Evolutionary conservation across 2,329 filamentous ascomycete genomes (phyloP).

Genomic region (Daldinia sp.): DNA sequence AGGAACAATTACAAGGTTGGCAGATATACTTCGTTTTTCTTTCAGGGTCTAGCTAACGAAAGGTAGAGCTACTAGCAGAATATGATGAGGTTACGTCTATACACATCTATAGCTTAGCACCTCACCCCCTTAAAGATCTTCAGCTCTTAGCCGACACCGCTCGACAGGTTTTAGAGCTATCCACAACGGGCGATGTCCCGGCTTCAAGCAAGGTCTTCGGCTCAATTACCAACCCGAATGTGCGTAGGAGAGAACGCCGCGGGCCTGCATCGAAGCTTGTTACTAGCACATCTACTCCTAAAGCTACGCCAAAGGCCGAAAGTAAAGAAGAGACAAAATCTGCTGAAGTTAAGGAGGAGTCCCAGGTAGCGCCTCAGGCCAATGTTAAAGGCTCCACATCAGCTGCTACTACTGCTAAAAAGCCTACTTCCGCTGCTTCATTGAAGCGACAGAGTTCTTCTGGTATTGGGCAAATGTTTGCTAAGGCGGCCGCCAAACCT

Average conservation of each 20-base stretch:
- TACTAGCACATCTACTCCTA: constrained; percentile 47
- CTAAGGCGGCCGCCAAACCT: constrained; percentile 50
- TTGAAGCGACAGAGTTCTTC: constrained; percentile 64
- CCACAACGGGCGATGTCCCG: constrained; percentile 69
- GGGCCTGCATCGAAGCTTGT: constrained; percentile 47
- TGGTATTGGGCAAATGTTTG: constrained; percentile 54
- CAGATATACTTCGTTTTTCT: not conserved
- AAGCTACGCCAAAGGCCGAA: constrained; percentile 48
- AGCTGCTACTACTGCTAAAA: constrained; percentile 56
- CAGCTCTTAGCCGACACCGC: constrained; percentile 78
- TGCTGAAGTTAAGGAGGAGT: constrained; percentile 55
- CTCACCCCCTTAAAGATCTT: constrained; percentile 76
- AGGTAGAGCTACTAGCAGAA: constrained; percentile 71
- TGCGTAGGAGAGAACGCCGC: constrained; percentile 64
- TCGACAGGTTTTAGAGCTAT: constrained; percentile 69
- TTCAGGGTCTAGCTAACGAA: constrained; percentile 32
- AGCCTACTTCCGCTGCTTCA: constrained; percentile 49
- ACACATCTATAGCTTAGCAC: constrained; percentile 87
- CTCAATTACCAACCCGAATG: constrained; percentile 78
- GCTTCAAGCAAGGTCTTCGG: constrained; percentile 74
- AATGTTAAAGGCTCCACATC: constrained; percentile 46
- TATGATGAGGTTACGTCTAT: constrained; percentile 82
- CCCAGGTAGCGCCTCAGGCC: constrained; percentile 48
- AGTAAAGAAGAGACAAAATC: constrained; percentile 55
- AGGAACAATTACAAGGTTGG: constrained; percentile 78